phyloP scores from a whole-genome alignment of 169 alveolate species.

The Eimeria nieschulzi region DNA sequence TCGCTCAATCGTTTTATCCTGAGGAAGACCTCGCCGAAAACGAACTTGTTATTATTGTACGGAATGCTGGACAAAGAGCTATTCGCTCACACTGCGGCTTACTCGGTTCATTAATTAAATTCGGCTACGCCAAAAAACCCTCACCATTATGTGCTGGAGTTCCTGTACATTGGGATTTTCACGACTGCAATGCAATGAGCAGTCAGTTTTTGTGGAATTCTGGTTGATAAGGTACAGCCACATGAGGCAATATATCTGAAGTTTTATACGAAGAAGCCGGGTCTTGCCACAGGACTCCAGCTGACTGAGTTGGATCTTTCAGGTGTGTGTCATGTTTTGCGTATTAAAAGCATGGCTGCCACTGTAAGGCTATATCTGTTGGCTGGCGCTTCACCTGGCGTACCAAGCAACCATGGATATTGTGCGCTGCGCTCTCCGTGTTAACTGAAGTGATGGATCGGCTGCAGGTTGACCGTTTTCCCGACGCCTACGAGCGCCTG shows the following conservation, averaged over 20 bases:
- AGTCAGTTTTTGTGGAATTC: neutral
- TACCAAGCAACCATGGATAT: too few relatives aligned
- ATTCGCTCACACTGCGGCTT: too few relatives aligned
- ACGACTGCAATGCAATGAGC: neutral
- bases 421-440: neutral
- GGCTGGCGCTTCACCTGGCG: too few relatives aligned
- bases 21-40: constrained; percentile 77
- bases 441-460: constrained; percentile 71
- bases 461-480: constrained; percentile 75
- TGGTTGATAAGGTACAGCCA: constrained; percentile 78
- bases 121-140: neutral
- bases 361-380: too few relatives aligned
- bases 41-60: constrained; percentile 75
- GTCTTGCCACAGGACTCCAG: constrained; percentile 78
- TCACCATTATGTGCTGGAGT: neutral
- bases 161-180: too few relatives aligned
- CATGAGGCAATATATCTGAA: constrained; percentile 81
- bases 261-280: constrained; percentile 80
- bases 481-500: constrained; percentile 84
- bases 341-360: too few relatives aligned
- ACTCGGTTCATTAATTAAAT: neutral
- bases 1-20: constrained; percentile 79
- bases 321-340: constrained; percentile 18
- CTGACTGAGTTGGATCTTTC: constrained; percentile 80
- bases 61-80: neutral